Evolutionary conservation across 345 rosid genomes (phyloP).

Genomic region (Ricinus communis): DNA sequence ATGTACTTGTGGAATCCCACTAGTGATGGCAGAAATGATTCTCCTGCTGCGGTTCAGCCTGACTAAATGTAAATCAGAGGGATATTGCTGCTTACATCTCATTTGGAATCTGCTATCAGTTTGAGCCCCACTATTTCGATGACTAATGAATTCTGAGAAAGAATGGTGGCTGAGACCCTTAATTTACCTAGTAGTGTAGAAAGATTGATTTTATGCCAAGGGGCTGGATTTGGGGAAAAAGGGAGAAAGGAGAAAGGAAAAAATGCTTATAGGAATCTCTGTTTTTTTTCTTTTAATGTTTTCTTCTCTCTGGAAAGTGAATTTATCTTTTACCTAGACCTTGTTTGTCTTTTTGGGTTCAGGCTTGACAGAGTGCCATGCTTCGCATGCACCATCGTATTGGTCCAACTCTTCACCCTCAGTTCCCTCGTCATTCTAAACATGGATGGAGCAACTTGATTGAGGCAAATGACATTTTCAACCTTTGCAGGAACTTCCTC

Average conservation of each 20-base stretch:
- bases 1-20: conserved; percentile 22
- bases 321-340: neutral
- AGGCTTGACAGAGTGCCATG: neutral
- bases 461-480: too few species aligned
- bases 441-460: neutral
- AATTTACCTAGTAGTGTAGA: conserved; percentile 11
- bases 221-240: conserved; percentile 9
- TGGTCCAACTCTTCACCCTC: too few species aligned
- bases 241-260: too few species aligned
- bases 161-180: conserved; percentile 20
- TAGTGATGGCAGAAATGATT: neutral
- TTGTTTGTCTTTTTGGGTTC: neutral
- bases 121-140: conserved; percentile 8
- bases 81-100: conserved; percentile 13
- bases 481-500: too few species aligned
- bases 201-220: conserved; percentile 22
- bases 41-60: conserved; percentile 6
- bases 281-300: neutral
- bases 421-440: neutral
- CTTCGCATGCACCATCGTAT: too few species aligned
- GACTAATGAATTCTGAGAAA: conserved; percentile 19
- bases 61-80: conserved; percentile 28
- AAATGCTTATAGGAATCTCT: conserved; percentile 18
- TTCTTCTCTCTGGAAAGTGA: neutral
- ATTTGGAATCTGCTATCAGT: conserved; percentile 1